phyloP scores from a whole-genome alignment of 2,329 filamentous ascomycete species.

The Rhinocladiella similis region DNA sequence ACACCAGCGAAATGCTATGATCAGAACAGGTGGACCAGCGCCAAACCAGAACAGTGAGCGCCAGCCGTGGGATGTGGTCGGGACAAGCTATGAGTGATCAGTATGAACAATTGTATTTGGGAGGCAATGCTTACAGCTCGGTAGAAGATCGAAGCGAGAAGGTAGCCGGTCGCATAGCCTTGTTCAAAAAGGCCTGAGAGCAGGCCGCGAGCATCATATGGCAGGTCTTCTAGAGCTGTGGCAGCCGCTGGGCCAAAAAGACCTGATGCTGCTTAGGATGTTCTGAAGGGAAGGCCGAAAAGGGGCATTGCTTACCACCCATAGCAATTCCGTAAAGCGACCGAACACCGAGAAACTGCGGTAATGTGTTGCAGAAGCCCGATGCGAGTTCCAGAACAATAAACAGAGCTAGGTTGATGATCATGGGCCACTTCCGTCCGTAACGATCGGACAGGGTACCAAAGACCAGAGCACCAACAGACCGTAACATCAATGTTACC shows the following conservation, averaged over 20 bases:
- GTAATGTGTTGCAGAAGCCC: slow-evolving; percentile 58
- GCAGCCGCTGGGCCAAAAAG: slow-evolving; percentile 62
- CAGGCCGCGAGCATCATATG: slow-evolving; percentile 57
- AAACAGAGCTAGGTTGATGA: slow-evolving; percentile 61
- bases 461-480: slow-evolving; percentile 59
- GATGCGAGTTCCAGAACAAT: slow-evolving; percentile 60
- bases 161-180: slow-evolving; percentile 63
- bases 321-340: slow-evolving; percentile 64
- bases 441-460: slow-evolving; percentile 53
- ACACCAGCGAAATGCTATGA: slow-evolving; percentile 74
- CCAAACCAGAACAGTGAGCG: slow-evolving; percentile 87
- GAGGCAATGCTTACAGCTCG: slow-evolving; percentile 31
- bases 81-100: slow-evolving; percentile 35
- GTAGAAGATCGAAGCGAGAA: slow-evolving; percentile 57
- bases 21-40: slow-evolving; percentile 72
- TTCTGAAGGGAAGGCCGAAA: background rate
- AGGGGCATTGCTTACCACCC: slow-evolving; percentile 44
- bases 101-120: background rate
- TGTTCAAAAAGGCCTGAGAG: slow-evolving; percentile 63
- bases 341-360: slow-evolving; percentile 58
- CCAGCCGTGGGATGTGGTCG: slow-evolving; percentile 78
- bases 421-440: slow-evolving; percentile 58
- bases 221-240: slow-evolving; percentile 62
- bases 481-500: slow-evolving; percentile 59
- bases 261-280: slow-evolving; percentile 28